phyloP scores from a whole-genome alignment of 148 eudicot species.

The Rhododendron kiyosumense region DNA sequence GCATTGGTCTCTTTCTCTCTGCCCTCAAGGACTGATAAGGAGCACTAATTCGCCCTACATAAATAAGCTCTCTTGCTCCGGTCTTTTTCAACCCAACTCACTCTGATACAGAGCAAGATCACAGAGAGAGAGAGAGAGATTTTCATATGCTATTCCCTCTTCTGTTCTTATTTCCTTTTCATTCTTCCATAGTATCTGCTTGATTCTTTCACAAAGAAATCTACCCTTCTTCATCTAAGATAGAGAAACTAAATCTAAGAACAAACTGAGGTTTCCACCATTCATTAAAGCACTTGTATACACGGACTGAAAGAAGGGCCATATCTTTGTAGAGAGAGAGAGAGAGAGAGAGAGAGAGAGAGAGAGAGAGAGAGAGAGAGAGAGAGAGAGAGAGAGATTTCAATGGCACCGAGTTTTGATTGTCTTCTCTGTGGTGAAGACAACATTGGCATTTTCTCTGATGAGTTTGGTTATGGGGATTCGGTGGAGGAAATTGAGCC shows the following conservation, averaged over 20 bases:
- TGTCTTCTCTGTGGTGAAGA: conserved; percentile 67
- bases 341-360: conserved; percentile 12
- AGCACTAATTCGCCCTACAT: background rate
- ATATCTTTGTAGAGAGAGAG: background rate
- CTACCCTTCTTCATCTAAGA: background rate
- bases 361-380: no score
- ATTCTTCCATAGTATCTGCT: background rate
- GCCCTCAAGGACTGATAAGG: background rate
- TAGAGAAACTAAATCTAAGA: background rate
- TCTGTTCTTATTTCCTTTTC: background rate
- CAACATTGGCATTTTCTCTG: conserved; percentile 40
- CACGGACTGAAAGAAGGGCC: background rate
- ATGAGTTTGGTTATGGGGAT: conserved; percentile 25
- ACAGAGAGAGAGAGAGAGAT: background rate
- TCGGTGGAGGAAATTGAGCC: conserved; percentile 28
- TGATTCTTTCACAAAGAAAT: background rate
- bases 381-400: background rate
- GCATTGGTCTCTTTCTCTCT: conserved; percentile 9
- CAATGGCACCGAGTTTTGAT: conserved; percentile 64
- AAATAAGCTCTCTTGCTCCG: background rate
- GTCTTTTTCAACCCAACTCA: background rate
- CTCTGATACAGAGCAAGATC: background rate
- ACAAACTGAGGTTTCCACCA: background rate
- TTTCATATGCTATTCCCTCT: background rate
- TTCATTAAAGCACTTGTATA: conserved; percentile 1